phyloP scores from a whole-genome alignment of 2,329 filamentous ascomycete genomes.

The Phaeosphaeriaceae sp. region DNA sequence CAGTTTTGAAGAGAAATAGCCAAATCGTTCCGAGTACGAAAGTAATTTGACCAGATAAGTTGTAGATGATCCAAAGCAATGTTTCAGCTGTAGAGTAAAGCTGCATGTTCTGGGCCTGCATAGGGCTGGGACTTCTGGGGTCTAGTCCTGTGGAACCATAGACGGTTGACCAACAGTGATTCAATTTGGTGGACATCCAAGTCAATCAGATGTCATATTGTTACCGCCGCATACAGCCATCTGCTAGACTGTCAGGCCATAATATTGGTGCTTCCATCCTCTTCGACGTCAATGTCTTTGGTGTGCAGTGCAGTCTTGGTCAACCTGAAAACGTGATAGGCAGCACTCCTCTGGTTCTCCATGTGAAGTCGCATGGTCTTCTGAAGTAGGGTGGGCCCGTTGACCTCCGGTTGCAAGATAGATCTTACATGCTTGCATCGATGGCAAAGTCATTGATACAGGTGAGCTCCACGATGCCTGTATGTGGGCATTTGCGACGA shows the following conservation, averaged over 20 bases:
- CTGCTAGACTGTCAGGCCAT: background rate
- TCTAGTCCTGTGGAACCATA: constrained; percentile 23
- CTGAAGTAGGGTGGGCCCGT: no score
- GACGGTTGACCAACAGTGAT: constrained; percentile 12
- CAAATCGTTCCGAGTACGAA: background rate
- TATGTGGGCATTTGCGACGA: no score
- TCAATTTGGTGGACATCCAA: background rate
- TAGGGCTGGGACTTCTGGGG: constrained; percentile 35
- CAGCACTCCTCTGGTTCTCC: no score
- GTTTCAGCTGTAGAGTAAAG: constrained; percentile 21
- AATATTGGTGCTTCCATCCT: background rate
- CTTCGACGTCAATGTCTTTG: no score
- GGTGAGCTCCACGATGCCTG: no score
- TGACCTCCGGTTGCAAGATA: no score
- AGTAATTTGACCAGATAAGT: background rate
- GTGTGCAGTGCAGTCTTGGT: no score
- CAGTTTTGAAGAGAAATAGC: no score
- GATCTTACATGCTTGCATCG: no score
- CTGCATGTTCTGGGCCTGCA: constrained; percentile 34
- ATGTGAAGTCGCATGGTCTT: no score
- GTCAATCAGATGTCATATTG: background rate
- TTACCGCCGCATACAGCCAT: background rate
- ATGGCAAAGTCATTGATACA: no score
- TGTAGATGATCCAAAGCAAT: background rate
- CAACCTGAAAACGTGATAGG: no score